Evolutionary conservation across 1,139 yeast species (phyloP), one percentile per base, ranked within the genome.

Genomic region (Diutina sp.): DNA sequence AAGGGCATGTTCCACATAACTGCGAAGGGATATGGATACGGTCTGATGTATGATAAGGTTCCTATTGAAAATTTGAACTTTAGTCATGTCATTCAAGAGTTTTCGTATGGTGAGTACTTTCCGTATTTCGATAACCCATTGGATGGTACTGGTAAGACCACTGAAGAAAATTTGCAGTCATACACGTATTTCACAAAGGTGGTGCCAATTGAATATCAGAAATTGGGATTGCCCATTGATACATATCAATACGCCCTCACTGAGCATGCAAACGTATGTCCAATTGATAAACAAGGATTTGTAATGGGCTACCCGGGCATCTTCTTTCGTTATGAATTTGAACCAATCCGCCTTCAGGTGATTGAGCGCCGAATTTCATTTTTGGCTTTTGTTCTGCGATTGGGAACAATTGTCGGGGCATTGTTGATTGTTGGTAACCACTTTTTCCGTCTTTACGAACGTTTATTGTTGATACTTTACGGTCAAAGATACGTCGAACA

Each of bases 241-340:
- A 90, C 99, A 6, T 86, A 87, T 65, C 98, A 91, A 69, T 93
- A 89, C 68, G 85, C 97, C 0, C 79, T 90, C 41, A 84, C 87
- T 11, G 88, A 84, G 64, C 78, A 76, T 55, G 76, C 69, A 59
- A 64, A 59, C 3, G 61, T 64, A 55, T 57, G 58, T n/a, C 64
- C 65, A 32, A 67, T 68, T 56, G 63, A 65, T 25, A 60, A 62
- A 6, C 58, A 61, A 4, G 68, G 67, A 1, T 66, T 77, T 2
- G 46, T 46, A 5, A 4, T 8, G 14, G 51, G 47, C 16, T 25
- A 11, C 8, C 96, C 97, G 2, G 98, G 98, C 0, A 84, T 93
- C 46, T 87, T 78, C 65, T 82, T 93, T 73, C 80, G 80, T 57
- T 93, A 91, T 67, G 91, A 89, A 62, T 90, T 93, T 67, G 98